Base-by-base conservation (phyloP, 495 filamentous ascomycete species). In the Bryoglossum gracile region DNA sequence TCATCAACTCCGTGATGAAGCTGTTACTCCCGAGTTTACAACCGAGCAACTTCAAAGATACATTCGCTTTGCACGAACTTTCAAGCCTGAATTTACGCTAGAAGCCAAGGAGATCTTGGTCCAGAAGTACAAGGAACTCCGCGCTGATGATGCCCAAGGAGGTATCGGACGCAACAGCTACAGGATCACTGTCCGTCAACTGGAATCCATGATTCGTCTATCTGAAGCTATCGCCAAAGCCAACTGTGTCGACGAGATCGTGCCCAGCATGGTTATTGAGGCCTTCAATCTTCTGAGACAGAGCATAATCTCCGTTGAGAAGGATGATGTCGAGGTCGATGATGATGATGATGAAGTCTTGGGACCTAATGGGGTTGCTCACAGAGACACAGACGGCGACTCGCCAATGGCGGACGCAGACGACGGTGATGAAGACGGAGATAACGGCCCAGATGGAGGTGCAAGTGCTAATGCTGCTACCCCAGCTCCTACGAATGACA, bases 11-110 rank as follows among this genome's bases (percentile, higher is more conserved):
- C 84, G 90, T 44, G 92, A 99, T 58, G 86, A 82, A 34, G 90
- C 90, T 25, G 83, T 99, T 33, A 71, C 83, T 57, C 92, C 92
- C 0, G 89, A 96, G 61, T 89, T 95, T 65, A 91, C 83, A 58
- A 99, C 92, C 38, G 92, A 97, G 69, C 91, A 96, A 62, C 70
- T 99, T 26, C 92, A 97, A 66, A 82, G 92, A 36, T 99, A 97
- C 64, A 96, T 99, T 62, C 87, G 91, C 6, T 97, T 96, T 61
- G 94, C 94, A 0, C 74, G 86, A 2, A 96, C 92, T 0, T 97
- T 96, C 79, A 83, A 86, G 42, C 92, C 92, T 13, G 85, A 92
- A 48, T 96, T 99, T 69, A 86, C 82, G 0, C 78, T 83, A 9
- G 89, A 94, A 63, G 89, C 92, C 19, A 94, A 89, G 65, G 66